These are phyloP conservation scores for Gonium pectorale DNA, from an alignment of 139 green algal genomes.

Conservation along the genomic window DNA sequence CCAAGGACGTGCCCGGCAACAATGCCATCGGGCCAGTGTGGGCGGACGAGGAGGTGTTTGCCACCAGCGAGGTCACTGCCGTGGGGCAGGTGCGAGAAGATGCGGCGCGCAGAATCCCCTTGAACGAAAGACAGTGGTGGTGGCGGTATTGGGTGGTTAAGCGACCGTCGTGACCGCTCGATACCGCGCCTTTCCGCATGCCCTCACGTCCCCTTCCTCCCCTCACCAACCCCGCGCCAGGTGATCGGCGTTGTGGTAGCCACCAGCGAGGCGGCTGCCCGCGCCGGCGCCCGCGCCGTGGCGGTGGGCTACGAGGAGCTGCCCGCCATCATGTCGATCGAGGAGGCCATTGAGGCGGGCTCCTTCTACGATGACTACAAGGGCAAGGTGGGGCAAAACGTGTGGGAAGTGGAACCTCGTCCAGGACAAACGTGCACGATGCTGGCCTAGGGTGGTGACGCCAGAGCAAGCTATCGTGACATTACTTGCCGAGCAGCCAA, in stretches of 20 bases:
- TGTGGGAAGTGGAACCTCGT: no score
- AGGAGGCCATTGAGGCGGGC: conserved; percentile 84
- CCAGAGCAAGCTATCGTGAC: no score
- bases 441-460: no score
- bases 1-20: conserved; percentile 82
- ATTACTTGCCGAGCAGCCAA: no score
- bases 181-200: background rate
- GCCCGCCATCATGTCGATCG: conserved; percentile 86
- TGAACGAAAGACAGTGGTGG: no score
- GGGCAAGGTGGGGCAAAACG: conserved; percentile 38
- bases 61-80: conserved; percentile 82
- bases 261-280: conserved; percentile 77
- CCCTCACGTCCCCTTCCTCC: background rate
- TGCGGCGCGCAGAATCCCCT: no score
- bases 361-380: conserved; percentile 68
- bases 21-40: conserved; percentile 91
- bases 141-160: no score
- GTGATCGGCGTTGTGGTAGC: conserved; percentile 92
- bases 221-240: conserved; percentile 2
- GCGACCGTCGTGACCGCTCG: no score
- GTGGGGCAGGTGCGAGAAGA: conserved; percentile 80
- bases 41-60: conserved; percentile 95
- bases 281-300: conserved; percentile 78
- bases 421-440: no score
- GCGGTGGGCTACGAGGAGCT: conserved; percentile 92